Percentiles rank a stretch among this genome's conserved stretches.
phyloP scores from a whole-genome alignment of 768 basidiomycete species.

The Rhizopogon sp. region DNA sequence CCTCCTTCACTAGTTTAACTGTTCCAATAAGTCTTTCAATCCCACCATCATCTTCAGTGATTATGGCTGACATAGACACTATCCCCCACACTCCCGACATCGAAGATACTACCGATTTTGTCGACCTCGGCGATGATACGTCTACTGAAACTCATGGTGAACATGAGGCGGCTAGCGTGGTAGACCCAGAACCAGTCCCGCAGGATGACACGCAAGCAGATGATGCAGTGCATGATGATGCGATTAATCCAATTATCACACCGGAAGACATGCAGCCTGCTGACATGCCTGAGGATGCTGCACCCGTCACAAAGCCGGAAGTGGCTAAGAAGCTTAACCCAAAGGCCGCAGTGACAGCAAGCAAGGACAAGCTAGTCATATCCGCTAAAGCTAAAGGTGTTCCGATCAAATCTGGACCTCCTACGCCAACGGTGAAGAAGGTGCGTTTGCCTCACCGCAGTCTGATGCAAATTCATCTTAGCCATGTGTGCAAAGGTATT shows the following conservation, averaged over 20 bases:
- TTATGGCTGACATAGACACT: constrained; percentile 34
- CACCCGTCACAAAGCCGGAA: constrained; percentile 12
- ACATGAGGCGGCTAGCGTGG: constrained; percentile 35
- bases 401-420: constrained; percentile 42
- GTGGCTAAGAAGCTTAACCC: constrained; percentile 24
- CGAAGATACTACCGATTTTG: constrained; percentile 17
- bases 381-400: constrained; percentile 41
- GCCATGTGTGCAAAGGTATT: constrained; percentile 44
- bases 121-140: constrained; percentile 12
- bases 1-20: constrained; percentile 6
- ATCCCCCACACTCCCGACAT: constrained; percentile 16
- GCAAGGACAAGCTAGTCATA: constrained; percentile 31
- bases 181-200: constrained; percentile 20
- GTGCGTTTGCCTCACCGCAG: constrained; percentile 32
- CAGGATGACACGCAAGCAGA: constrained; percentile 15
- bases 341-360: constrained; percentile 17
- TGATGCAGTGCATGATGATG: constrained; percentile 15
- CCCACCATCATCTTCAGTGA: constrained; percentile 17
- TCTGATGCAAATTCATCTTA: constrained; percentile 17
- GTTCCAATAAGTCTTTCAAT: constrained; percentile 3
- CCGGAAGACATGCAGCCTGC: constrained; percentile 21
- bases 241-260: constrained; percentile 9
- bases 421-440: constrained; percentile 64
- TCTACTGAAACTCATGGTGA: constrained; percentile 25
- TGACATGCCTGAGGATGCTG: constrained; percentile 14